Conservation (phyloP, 2,329 filamentous ascomycete genomes). For the Alternaria sp. region DNA sequence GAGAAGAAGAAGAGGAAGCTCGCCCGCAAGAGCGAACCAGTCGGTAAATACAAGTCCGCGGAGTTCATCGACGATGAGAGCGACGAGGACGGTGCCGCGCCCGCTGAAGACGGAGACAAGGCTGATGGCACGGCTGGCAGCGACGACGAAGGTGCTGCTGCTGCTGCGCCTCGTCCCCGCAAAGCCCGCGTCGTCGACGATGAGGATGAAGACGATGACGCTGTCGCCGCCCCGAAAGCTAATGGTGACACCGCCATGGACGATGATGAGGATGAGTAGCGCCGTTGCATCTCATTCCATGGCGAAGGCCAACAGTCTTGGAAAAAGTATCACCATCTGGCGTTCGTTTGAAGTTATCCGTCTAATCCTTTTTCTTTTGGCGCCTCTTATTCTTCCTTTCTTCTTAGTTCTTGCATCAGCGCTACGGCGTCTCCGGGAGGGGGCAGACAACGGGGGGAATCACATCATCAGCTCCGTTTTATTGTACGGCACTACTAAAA, state of each 20-base stretch:
- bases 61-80: constrained; percentile 81
- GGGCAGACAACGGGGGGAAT: neutral
- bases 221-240: constrained; percentile 24
- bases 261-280: constrained; percentile 42
- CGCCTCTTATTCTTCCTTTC: constrained; percentile 1
- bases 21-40: constrained; percentile 57
- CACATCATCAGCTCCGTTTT: neutral
- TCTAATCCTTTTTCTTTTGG: neutral
- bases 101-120: constrained; percentile 25
- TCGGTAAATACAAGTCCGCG: constrained; percentile 80
- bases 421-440: constrained; percentile 18
- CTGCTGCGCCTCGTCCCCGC: constrained; percentile 32
- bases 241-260: constrained; percentile 34
- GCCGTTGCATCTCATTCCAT: neutral
- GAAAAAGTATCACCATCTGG: neutral
- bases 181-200: constrained; percentile 43
- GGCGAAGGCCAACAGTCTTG: neutral
- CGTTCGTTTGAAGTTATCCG: neutral
- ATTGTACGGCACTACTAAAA: neutral
- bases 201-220: constrained; percentile 41
- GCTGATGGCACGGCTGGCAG: constrained; percentile 13
- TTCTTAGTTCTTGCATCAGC: constrained; percentile 27
- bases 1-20: constrained; percentile 69
- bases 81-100: constrained; percentile 34
- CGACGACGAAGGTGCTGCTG: constrained; percentile 29